Conservation (phyloP, 2,329 filamentous ascomycete species). For the Elsinoe ampelina region DNA sequence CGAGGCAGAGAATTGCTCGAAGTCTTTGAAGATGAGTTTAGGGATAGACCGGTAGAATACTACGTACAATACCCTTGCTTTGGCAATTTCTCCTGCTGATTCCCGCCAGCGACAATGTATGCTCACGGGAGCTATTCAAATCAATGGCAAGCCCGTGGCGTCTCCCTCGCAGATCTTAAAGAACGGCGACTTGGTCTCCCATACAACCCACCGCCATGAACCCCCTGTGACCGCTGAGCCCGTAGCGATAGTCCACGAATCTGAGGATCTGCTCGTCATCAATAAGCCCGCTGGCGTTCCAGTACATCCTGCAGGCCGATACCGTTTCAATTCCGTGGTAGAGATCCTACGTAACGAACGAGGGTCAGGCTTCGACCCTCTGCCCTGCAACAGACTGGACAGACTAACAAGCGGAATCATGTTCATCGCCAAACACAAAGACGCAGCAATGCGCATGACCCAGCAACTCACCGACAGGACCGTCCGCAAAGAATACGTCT, state of each 20-base stretch:
- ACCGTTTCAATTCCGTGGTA: conserved; percentile 88
- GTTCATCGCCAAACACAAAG: conserved; percentile 85
- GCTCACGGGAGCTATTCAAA: conserved; percentile 63
- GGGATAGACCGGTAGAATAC: conserved; percentile 77
- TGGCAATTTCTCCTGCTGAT: conserved; percentile 17
- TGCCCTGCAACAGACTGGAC: conserved; percentile 87
- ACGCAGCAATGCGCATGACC: conserved; percentile 68
- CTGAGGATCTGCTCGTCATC: conserved; percentile 88
- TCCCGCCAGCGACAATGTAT: conserved; percentile 58
- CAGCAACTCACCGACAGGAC: conserved; percentile 68
- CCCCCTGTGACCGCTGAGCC: conserved; percentile 77
- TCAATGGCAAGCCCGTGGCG: conserved; percentile 65
- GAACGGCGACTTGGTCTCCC: conserved; percentile 85
- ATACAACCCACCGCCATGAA: conserved; percentile 91
- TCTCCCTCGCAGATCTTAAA: conserved; percentile 60
- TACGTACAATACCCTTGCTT: conserved; percentile 49
- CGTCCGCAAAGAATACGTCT: conserved; percentile 91
- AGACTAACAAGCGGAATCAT: conserved; percentile 91
- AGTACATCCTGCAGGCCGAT: conserved; percentile 88
- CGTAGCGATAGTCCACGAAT: conserved; percentile 79
- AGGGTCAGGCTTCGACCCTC: conserved; percentile 48
- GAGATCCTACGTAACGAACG: conserved; percentile 83
- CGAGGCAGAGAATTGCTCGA: conserved; percentile 70
- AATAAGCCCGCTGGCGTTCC: conserved; percentile 94
- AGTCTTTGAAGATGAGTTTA: conserved; percentile 84